phyloP scores from a whole-genome alignment of 2,329 filamentous ascomycete species.

The Neonectria punicea region DNA sequence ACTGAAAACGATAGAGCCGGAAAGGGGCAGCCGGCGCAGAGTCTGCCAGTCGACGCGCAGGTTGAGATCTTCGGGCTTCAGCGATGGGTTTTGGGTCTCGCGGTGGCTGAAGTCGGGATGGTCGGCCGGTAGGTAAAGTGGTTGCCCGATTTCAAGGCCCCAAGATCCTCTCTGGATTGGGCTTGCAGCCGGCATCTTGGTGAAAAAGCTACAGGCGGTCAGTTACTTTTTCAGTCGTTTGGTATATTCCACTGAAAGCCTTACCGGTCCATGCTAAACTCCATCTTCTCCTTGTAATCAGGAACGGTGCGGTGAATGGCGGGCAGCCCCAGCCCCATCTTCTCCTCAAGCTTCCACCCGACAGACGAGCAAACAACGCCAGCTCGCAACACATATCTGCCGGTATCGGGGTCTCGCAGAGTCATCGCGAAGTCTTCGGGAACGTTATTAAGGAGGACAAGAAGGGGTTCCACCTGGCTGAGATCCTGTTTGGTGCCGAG shows the following conservation, averaged over 20 bases:
- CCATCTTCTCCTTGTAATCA: constrained; percentile 89
- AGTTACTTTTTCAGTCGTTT: not conserved
- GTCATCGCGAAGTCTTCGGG: constrained; percentile 88
- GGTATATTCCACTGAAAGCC: constrained; percentile 29
- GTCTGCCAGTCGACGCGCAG: constrained; percentile 92
- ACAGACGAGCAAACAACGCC: constrained; percentile 82
- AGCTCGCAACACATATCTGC: constrained; percentile 78
- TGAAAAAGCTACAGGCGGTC: constrained; percentile 71
- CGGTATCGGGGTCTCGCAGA: constrained; percentile 75
- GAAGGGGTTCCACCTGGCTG: constrained; percentile 70
- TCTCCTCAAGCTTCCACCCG: constrained; percentile 81
- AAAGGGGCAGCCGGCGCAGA: constrained; percentile 79
- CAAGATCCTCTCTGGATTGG: constrained; percentile 88
- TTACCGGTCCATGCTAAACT: constrained; percentile 85
- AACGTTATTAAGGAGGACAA: constrained; percentile 78
- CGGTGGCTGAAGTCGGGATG: constrained; percentile 72
- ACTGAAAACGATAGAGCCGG: constrained; percentile 82
- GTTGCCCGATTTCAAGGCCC: constrained; percentile 80
- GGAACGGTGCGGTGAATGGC: constrained; percentile 81
- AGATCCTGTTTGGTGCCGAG: constrained; percentile 71
- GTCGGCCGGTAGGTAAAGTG: constrained; percentile 78
- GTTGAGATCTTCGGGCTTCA: constrained; percentile 69
- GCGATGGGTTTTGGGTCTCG: constrained; percentile 63
- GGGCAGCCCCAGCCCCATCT: constrained; percentile 76
- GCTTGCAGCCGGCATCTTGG: constrained; percentile 77